Conservation (phyloP, 1,284 basidiomycete genomes). For the Exobasidium cylindrosporum region DNA sequence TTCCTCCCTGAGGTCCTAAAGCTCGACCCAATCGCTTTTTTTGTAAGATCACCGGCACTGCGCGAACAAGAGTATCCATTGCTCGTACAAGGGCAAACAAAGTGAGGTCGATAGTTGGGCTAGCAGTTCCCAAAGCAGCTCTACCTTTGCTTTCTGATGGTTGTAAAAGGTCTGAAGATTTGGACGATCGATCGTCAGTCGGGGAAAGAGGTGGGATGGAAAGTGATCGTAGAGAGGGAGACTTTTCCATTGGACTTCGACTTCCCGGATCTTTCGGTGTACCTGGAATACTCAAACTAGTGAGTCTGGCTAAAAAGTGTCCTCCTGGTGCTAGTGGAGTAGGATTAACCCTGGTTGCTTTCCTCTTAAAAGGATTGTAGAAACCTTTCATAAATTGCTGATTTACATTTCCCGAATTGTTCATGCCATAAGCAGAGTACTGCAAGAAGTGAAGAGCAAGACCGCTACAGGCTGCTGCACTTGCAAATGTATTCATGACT, state of each 20-base stretch:
- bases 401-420: not conserved
- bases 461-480: slow-evolving; percentile 29
- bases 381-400: not conserved
- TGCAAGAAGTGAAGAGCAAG: slow-evolving; percentile 33
- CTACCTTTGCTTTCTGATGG: not conserved
- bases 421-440: slow-evolving; percentile 9
- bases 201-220: not conserved
- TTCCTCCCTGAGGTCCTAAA: slow-evolving; percentile 6
- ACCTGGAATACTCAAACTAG: slow-evolving; percentile 32
- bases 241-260: slow-evolving; percentile 9
- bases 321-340: slow-evolving; percentile 44
- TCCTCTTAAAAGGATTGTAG: slow-evolving; percentile 10
- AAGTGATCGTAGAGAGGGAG: not conserved
- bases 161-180: not conserved
- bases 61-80: slow-evolving; percentile 48
- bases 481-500: slow-evolving; percentile 33
- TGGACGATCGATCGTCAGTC: not conserved
- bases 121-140: slow-evolving; percentile 26
- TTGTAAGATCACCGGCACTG: slow-evolving; percentile 17
- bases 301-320: slow-evolving; percentile 38
- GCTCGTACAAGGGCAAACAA: slow-evolving; percentile 56
- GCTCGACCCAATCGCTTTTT: not conserved
- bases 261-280: slow-evolving; percentile 12
- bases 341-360: slow-evolving; percentile 6
- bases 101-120: slow-evolving; percentile 56